Percentiles rank a stretch among this genome's conserved stretches.
These are phyloP conservation scores for Lumnitzera racemosa DNA, from an alignment of 345 rosid genomes.

Conservation along the genomic window DNA sequence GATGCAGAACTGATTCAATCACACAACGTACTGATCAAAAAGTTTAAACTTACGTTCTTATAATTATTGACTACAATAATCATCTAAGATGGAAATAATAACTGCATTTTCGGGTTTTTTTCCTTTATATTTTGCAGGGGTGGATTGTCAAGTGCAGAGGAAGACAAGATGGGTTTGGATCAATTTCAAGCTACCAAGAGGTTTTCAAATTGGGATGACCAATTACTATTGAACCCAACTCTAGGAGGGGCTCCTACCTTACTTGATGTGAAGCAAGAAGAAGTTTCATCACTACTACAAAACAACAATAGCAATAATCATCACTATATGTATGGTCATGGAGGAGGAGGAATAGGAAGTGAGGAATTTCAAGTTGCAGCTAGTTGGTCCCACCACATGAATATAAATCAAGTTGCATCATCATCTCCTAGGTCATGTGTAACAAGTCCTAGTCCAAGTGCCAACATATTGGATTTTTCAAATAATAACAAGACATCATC, in stretches of 20 bases:
- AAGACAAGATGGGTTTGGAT: conserved; percentile 19
- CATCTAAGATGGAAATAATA: background rate
- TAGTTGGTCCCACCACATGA: conserved; percentile 23
- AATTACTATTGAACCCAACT: conserved; percentile 13
- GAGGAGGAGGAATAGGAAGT: conserved; percentile 3
- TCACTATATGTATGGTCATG: conserved; percentile 18
- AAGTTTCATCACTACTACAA: conserved; percentile 13
- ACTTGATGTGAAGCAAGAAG: conserved; percentile 38
- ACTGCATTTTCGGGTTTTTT: background rate
- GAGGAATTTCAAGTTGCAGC: conserved; percentile 27
- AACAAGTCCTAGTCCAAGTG: conserved; percentile 48
- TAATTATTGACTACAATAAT: background rate
- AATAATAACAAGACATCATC: conserved; percentile 38
- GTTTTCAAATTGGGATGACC: conserved; percentile 50
- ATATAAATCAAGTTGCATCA: conserved; percentile 16
- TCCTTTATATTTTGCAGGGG: conserved; percentile 32
- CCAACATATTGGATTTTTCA: conserved; percentile 64
- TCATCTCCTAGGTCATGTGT: conserved; percentile 74
- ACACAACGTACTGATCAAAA: too few relatives aligned
- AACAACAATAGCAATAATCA: background rate
- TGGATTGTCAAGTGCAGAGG: conserved; percentile 68
- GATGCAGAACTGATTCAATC: too few relatives aligned
- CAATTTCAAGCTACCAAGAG: conserved; percentile 45
- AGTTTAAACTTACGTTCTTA: conserved; percentile 1
- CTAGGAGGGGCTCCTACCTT: conserved; percentile 14